Base-by-base conservation (phyloP, 495 filamentous ascomycete genomes). In the Penicillium steckii region DNA sequence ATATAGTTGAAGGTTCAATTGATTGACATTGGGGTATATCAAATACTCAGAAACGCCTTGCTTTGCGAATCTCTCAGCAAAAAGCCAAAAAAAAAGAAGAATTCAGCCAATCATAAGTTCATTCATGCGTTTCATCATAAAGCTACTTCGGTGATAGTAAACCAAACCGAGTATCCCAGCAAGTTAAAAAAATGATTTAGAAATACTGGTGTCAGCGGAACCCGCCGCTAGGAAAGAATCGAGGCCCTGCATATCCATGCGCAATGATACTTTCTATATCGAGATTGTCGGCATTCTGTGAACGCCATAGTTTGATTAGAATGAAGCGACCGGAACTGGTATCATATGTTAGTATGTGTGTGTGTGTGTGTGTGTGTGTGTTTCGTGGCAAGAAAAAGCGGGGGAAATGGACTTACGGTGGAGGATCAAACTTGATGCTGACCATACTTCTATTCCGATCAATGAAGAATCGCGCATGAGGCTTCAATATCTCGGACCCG, bases 361-460 rank as follows among this genome's bases (percentile, higher is more conserved):
- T n/a, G n/a, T n/a, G n/a, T n/a, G n/a, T n/a, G n/a, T n/a, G n/a
- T n/a, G n/a, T n/a, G n/a, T n/a, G n/a, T n/a, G n/a, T n/a, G n/a
- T n/a, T n/a, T n/a, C n/a, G n/a, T n/a, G n/a, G n/a, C n/a, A n/a
- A n/a, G 5, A 21, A 12, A 35, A 5, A 10, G 42, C 8, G 43
- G 38, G 27, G 13, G 9, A 21, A 35, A 40, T 22, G 12, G n/a
- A 73, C 81, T 65, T 84, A 95, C 72, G 94, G 82, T 25, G 90
- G 86, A 37, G 93, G 91, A 58, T 96, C 87, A 65, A 97, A 97
- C 55, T 81, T 85, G 55, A 97, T 84, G 56, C 84, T 91, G 63
- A 90, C 89, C 70, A 85, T 91, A 72, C 83, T 90, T 72, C 90
- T 90, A 54, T 85, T 76, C 60, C 80, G 81, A 60, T 85, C 82